Base-by-base conservation (phyloP, 352 stramenopile genomes). In the Halophytophthora polymorphica region DNA sequence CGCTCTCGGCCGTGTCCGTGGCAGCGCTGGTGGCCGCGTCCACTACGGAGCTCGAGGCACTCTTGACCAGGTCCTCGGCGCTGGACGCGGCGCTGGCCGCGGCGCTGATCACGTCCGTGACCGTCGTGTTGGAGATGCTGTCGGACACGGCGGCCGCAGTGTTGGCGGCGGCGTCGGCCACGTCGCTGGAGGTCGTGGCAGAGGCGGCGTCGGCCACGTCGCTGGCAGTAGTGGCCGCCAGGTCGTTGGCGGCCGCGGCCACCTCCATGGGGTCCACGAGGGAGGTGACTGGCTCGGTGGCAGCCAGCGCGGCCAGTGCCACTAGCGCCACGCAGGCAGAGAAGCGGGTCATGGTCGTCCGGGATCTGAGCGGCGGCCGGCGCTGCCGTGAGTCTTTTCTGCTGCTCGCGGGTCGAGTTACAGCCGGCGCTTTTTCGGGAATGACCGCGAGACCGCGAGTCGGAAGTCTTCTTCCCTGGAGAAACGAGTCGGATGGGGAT, bases 221-320 rank as follows among this genome's bases (percentile, higher is more conserved):
- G 19, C 4, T 21, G 12, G 7, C 50, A 2, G 52, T 49, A 19
- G 49, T 57, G 14, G 62, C 21, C 18, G 50, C 53, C 22, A 63
- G 31, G 13, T 11, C 47, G 38, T 63, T 72, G 43, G 64, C 64
- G 4, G 33, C 36, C 0, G 42, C 48, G 12, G 64, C 64, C 25
- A 72, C 50, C 0, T 25, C 33, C n/a, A 37, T 60, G 19, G 63
- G 63, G 58, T 71, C 58, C 22, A 47, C 36, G 28, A 65, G 61
- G 17, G 58, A 58, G 23, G 35, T 56, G 45, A 57, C 53, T 10
- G 50, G 55, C 31, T 13, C 39, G 15, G 50, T 64, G 33, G 58
- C 41, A 1, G 59, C 64, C 21, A 62, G 47, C n/a, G 33, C 35
- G 41, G 60, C 58, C 47, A 71, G 40, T 25, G 55, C 54, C 42